These are phyloP conservation scores for Pulveroboletus sp. DNA, from an alignment of 768 basidiomycete species.

Conservation along the genomic window DNA sequence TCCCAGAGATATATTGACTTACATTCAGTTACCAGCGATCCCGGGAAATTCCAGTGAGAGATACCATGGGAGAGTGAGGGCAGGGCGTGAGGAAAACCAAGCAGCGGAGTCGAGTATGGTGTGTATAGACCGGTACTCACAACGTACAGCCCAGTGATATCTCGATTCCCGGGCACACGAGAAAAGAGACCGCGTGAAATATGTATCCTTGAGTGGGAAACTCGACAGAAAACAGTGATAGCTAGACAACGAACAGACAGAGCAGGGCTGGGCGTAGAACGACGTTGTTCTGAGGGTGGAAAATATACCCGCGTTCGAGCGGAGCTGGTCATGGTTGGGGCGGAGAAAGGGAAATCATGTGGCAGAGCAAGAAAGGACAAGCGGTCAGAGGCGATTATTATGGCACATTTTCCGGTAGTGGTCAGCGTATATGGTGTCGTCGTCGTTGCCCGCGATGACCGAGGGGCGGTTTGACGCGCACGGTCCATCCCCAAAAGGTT, in stretches of 20 bases:
- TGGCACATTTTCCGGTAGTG: constrained; percentile 16
- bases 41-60: background rate
- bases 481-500: constrained; percentile 26
- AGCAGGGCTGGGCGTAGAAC: background rate
- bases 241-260: background rate
- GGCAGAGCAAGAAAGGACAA: constrained; percentile 16
- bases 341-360: constrained; percentile 31
- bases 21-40: background rate
- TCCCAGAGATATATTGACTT: background rate
- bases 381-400: constrained; percentile 19
- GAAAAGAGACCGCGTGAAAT: background rate
- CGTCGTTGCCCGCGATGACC: constrained; percentile 17
- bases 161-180: background rate
- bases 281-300: background rate
- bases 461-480: constrained; percentile 17
- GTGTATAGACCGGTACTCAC: background rate
- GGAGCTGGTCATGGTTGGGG: constrained; percentile 32
- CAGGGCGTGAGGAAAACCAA: constrained; percentile 4
- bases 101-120: background rate
- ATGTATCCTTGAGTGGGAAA: background rate
- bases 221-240: too few species aligned
- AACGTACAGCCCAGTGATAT: background rate
- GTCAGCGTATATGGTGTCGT: constrained; percentile 11
- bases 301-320: constrained; percentile 25
- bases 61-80: background rate